A percentile compares a stretch with the other conserved stretches of the same genome.
phyloP scores from a whole-genome alignment of 192 early-diverging fungal species.

The Coemansia interrupta region DNA sequence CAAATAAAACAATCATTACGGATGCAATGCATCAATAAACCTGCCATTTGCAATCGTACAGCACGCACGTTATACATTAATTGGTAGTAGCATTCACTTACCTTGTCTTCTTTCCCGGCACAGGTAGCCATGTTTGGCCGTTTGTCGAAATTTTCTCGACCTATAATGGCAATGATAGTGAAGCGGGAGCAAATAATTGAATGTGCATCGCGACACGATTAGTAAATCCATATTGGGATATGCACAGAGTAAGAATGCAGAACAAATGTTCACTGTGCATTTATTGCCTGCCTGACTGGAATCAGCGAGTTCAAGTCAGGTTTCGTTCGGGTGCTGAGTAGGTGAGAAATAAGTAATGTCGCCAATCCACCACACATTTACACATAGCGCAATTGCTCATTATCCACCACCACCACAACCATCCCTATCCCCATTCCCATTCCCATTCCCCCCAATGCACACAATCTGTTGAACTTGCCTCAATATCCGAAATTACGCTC shows the following conservation, averaged over 20 bases:
- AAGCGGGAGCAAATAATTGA: neutral
- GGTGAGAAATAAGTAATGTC: too few relatives aligned
- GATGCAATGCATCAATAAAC: constrained; percentile 3
- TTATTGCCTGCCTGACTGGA: too few relatives aligned
- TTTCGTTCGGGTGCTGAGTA: too few relatives aligned
- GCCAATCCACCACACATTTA: too few relatives aligned
- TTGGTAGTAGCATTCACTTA: constrained; percentile 23
- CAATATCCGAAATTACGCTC: constrained; percentile 95
- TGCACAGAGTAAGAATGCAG: neutral
- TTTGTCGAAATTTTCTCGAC: constrained; percentile 81
- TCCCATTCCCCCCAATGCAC: too few relatives aligned
- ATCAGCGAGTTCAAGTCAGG: too few relatives aligned
- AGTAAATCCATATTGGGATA: constrained; percentile 5
- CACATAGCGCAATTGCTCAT: too few relatives aligned
- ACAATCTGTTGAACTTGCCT: constrained; percentile 48
- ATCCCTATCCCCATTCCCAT: too few relatives aligned
- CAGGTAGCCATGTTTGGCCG: constrained; percentile 63
- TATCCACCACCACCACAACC: too few relatives aligned
- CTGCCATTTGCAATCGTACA: neutral
- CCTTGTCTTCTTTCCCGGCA: constrained; percentile 75
- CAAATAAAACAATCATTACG: neutral
- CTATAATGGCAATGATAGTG: constrained; percentile 10
- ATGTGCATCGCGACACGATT: neutral
- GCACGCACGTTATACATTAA: too few relatives aligned
- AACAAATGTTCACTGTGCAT: neutral